Percentiles rank a stretch among this genome's conserved stretches.
These are phyloP conservation scores for Besnoitia besnoiti DNA, from an alignment of 169 alveolate species.

Conservation along the genomic window DNA sequence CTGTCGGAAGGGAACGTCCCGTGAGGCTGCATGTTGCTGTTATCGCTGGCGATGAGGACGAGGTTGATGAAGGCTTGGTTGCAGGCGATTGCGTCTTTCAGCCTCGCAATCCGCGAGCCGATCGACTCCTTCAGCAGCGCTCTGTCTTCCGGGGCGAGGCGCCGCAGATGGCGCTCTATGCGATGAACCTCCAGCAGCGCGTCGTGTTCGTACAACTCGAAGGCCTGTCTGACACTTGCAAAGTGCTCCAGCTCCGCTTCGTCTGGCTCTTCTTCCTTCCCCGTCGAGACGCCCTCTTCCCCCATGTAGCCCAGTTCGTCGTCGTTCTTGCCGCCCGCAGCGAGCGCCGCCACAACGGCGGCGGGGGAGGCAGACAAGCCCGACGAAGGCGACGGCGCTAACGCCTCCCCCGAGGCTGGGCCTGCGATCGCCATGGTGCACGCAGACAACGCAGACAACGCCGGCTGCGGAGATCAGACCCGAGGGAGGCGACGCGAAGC, in stretches of 20 bases:
- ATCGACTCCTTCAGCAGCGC: slow-evolving; percentile 49
- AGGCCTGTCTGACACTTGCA: slow-evolving; percentile 52
- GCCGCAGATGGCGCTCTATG: slow-evolving; percentile 45
- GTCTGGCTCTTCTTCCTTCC: background rate
- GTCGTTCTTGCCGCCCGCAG: background rate
- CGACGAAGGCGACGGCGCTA: background rate
- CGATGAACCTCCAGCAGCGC: slow-evolving; percentile 58
- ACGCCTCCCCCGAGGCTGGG: too few relatives aligned
- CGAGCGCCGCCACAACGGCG: background rate
- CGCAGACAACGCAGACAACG: too few relatives aligned
- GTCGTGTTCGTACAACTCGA: slow-evolving; percentile 53
- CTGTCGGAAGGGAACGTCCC: background rate
- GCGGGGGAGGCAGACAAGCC: background rate
- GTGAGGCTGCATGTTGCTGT: slow-evolving; percentile 26
- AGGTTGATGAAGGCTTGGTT: slow-evolving; percentile 67
- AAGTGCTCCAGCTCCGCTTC: slow-evolving; percentile 61
- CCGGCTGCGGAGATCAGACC: too few relatives aligned
- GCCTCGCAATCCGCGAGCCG: slow-evolving; percentile 32
- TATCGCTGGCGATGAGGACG: slow-evolving; percentile 47
- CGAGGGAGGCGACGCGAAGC: too few relatives aligned
- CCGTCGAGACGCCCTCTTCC: background rate
- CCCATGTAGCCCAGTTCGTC: slow-evolving; percentile 19
- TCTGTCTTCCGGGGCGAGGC: slow-evolving; percentile 30
- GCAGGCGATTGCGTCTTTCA: slow-evolving; percentile 44
- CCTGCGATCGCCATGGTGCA: too few relatives aligned